Base-by-base conservation (phyloP, 176 grass and related monocot species). In the Eremochloa ophiuroides region DNA sequence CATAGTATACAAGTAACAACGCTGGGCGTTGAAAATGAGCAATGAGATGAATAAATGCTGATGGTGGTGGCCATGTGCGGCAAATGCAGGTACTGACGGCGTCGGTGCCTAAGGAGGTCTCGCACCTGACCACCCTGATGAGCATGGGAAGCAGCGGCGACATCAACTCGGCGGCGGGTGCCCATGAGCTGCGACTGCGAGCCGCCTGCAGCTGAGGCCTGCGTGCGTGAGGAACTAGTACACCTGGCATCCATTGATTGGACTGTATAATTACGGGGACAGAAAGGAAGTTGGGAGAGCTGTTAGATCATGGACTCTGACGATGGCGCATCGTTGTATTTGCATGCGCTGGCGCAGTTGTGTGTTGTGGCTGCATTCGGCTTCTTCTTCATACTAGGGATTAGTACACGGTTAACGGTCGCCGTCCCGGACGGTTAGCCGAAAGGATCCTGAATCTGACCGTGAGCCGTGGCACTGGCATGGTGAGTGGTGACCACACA, bases 51-150 rank as follows among this genome's bases (percentile, higher is more conserved):
- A 62, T 62, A 12, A 26, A 16, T 29, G 26, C 1, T 12, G 23
- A 0, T 25, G 8, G 1, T 2, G 15, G 47, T 23, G 50, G n/a
- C 13, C 50, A n/a, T 55, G 50, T 79, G n/a, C 25, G 2, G 16
- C 51, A 27, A 0, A 9, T 56, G 66, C 89, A 97, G 95, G 88
- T 94, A 74, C 76, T 93, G 69, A 99, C 93, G 7, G 91, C 78
- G 26, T 99, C 96, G 33, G 92, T 93, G 75, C 96, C 96, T 1
- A 95, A 95, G 86, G 93, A 95, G 85, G 86, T 95, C 66, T 4
- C 77, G 14, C 93, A 93, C 65, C 60, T 95, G 14, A 91, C 82
- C 55, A 88, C 93, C 15, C 86, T 95, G 59, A 88, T 99, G 71
- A 87, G 86, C 67, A 78, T 91, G 61, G 81, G 64, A 7, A 26